phyloP scores from a whole-genome alignment of 352 stramenopile species.

The Ochromonadaceae sp. region DNA sequence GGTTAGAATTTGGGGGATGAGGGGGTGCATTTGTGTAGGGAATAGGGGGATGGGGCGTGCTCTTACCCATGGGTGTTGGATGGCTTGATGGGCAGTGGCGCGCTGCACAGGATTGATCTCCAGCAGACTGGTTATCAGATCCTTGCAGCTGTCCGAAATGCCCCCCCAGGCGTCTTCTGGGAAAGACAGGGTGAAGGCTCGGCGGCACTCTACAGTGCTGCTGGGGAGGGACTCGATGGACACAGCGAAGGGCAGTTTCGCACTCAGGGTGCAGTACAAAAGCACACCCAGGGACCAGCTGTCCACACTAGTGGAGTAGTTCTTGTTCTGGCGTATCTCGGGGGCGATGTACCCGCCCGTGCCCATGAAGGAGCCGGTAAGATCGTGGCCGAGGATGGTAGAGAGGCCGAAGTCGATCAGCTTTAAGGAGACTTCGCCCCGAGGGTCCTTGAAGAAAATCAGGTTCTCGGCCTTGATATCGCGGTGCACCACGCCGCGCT shows the following conservation, averaged over 20 bases:
- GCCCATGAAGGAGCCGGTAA: conserved; percentile 8
- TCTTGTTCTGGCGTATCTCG: conserved; percentile 13
- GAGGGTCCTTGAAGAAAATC: background rate
- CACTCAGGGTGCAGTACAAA: conserved; percentile 9
- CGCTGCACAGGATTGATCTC: too few species aligned
- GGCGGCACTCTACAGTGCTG: background rate
- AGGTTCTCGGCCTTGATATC: conserved; percentile 17
- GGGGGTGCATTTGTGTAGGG: too few species aligned
- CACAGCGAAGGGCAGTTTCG: background rate
- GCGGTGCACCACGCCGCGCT: background rate
- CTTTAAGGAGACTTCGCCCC: background rate
- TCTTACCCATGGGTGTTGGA: too few species aligned
- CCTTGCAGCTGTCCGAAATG: too few species aligned
- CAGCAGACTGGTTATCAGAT: too few species aligned
- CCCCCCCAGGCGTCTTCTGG: too few species aligned
- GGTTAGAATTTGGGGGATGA: too few species aligned
- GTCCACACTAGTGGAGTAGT: background rate
- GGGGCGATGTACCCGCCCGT: conserved; percentile 10
- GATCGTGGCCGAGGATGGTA: background rate
- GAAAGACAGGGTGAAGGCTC: too few species aligned
- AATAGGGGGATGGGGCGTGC: too few species aligned
- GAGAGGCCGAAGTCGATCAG: conserved; percentile 14
- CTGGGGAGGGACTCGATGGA: background rate
- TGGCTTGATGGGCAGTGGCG: too few species aligned
- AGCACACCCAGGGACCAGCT: conserved; percentile 9